Evolutionary conservation across 2,329 filamentous ascomycete genomes (phyloP), one percentile per base, ranked within the genome.

Genomic region (Cyphellophora attinorum): DNA sequence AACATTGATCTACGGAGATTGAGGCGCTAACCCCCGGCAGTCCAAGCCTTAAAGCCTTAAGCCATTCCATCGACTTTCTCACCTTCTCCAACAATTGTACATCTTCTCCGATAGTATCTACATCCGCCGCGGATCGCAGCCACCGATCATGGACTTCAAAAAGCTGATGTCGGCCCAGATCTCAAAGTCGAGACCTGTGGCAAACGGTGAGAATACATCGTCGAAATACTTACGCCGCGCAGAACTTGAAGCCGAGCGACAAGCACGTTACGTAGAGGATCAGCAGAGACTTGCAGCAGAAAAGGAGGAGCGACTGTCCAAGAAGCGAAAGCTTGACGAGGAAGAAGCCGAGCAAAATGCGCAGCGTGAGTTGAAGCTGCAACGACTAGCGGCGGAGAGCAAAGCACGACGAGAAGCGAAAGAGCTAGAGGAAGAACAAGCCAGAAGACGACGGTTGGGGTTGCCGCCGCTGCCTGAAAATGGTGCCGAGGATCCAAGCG

Each of bases 71-170:
- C n/a, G n/a, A n/a, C n/a, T n/a, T n/a, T n/a, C n/a, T n/a, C n/a
- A n/a, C n/a, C n/a, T n/a, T n/a, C n/a, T n/a, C n/a, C n/a, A n/a
- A n/a, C n/a, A n/a, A n/a, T n/a, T n/a, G n/a, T n/a, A n/a, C n/a
- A n/a, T n/a, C n/a, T n/a, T n/a, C n/a, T n/a, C n/a, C n/a, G n/a
- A n/a, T n/a, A n/a, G n/a, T n/a, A n/a, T n/a, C n/a, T n/a, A n/a
- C n/a, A n/a, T n/a, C n/a, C n/a, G n/a, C n/a, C n/a, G n/a, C n/a
- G n/a, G n/a, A n/a, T 25, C 21, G 25, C 10, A n/a, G n/a, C n/a
- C n/a, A n/a, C n/a, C n/a, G n/a, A n/a, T n/a, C 47, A 98, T 98
- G 91, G 88, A 98, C 61, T 98, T 98, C 66, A 86, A 86, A 41
- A 76, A 85, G 21, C 67, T 98, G 31, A 93, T 98, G 85, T 78